A percentile compares a stretch with the other conserved stretches of the same genome.
These are phyloP conservation scores for Populus trichocarpa DNA, from an alignment of 441 rosid genomes.

Conservation along the genomic window DNA sequence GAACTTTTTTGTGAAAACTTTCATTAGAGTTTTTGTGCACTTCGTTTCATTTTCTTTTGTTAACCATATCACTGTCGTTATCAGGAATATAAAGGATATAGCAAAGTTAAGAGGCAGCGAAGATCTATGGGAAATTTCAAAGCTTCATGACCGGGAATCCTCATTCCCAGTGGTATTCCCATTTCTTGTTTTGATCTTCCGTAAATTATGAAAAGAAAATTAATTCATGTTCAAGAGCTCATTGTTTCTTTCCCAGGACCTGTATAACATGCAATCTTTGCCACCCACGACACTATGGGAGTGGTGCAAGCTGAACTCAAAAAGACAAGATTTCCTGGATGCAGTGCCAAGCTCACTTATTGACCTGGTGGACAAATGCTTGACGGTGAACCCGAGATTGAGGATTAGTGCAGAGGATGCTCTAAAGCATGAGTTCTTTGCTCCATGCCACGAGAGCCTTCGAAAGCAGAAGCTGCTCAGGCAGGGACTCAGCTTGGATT, in stretches of 20 bases:
- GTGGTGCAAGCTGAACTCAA: constrained; percentile 72
- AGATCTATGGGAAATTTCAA: constrained; percentile 95
- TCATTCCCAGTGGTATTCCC: constrained; percentile 71
- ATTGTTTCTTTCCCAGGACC: constrained; percentile 43
- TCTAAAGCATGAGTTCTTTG: constrained; percentile 79
- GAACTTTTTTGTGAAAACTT: constrained; percentile 12
- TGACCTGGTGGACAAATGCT: constrained; percentile 84
- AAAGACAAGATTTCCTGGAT: constrained; percentile 60
- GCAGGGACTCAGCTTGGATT: constrained; percentile 29
- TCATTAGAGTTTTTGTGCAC: background rate
- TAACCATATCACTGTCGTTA: constrained; percentile 6
- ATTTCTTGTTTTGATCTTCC: background rate
- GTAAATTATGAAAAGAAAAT: background rate
- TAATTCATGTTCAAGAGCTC: constrained; percentile 1
- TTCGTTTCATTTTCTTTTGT: constrained; percentile 3
- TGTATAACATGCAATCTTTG: constrained; percentile 43
- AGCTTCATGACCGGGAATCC: constrained; percentile 78
- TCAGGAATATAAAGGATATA: constrained; percentile 83
- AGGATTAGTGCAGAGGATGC: constrained; percentile 91
- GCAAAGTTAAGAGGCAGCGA: constrained; percentile 88
- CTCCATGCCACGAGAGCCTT: constrained; percentile 43
- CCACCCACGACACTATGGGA: constrained; percentile 40
- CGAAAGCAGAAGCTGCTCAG: constrained; percentile 46
- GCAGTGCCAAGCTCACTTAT: constrained; percentile 57
- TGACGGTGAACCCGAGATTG: constrained; percentile 79